These are phyloP conservation scores for Tetrapisispora namnaoensis DNA, from an alignment of 805 yeast genomes.

Conservation along the genomic window DNA sequence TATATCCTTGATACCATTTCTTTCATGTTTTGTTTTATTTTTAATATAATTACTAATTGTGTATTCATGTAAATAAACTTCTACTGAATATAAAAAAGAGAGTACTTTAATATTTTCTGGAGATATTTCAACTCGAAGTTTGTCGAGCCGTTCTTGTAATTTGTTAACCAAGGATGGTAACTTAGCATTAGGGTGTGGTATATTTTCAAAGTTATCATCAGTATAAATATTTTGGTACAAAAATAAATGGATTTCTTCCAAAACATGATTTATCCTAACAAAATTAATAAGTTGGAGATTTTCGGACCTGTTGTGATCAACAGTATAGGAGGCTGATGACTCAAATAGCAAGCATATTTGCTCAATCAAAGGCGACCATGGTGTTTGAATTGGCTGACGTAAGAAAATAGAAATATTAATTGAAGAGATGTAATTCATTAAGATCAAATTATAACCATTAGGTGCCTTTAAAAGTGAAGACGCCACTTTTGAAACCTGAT, in stretches of 20 bases:
- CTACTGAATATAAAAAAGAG: constrained; percentile 51
- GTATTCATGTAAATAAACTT: constrained; percentile 59
- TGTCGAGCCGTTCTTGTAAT: constrained; percentile 39
- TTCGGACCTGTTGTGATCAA: constrained; percentile 22
- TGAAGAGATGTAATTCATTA: constrained; percentile 51
- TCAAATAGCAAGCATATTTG: constrained; percentile 11
- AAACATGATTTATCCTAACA: constrained; percentile 47
- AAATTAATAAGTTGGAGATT: constrained; percentile 43
- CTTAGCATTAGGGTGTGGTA: constrained; percentile 8
- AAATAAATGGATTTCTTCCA: constrained; percentile 51
- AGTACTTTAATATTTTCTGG: constrained; percentile 33
- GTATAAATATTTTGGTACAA: constrained; percentile 31
- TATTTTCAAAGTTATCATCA: constrained; percentile 8
- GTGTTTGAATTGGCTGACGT: constrained; percentile 50
- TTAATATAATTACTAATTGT: constrained; percentile 16
- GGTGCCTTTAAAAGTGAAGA: constrained; percentile 15
- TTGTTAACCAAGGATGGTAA: constrained; percentile 24
- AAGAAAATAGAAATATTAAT: constrained; percentile 57
- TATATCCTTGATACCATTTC: constrained; percentile 1
- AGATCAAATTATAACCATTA: constrained; percentile 19
- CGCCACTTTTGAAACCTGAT: constrained; percentile 9
- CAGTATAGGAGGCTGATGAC: not conserved
- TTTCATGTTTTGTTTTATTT: not conserved
- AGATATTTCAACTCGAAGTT: constrained; percentile 33
- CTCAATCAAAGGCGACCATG: constrained; percentile 40